phyloP scores from a whole-genome alignment of 176 grass and related monocot genomes.

The Rhynchospora tenuis region DNA sequence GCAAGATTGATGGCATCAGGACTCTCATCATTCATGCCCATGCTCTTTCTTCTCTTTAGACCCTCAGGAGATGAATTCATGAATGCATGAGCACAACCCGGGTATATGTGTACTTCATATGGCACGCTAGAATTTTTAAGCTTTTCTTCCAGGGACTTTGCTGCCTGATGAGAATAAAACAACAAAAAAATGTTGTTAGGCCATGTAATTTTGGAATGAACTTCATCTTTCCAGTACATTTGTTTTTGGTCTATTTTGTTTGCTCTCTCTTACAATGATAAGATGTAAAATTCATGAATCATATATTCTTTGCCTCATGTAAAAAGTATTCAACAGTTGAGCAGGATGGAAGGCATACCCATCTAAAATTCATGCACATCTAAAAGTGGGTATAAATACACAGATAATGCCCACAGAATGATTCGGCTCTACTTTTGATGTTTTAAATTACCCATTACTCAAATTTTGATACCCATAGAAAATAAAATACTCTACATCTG shows the following conservation, averaged over 20 bases:
- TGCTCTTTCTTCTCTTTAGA: constrained; percentile 67
- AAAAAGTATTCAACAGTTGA: not conserved
- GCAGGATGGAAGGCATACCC: too few relatives aligned
- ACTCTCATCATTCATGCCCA: constrained; percentile 68
- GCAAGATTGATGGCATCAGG: constrained; percentile 46
- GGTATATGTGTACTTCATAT: constrained; percentile 76
- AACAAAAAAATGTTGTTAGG: not conserved
- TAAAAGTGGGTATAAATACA: too few relatives aligned
- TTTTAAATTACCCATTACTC: too few relatives aligned
- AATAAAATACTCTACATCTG: not conserved
- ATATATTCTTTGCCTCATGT: not conserved
- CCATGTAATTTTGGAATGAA: not conserved
- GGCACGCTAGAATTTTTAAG: constrained; percentile 61
- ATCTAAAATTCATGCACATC: too few relatives aligned
- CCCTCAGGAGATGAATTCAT: constrained; percentile 81
- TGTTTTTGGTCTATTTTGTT: not conserved
- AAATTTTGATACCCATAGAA: not conserved
- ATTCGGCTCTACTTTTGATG: too few relatives aligned
- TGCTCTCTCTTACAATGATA: not conserved
- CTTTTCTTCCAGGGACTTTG: constrained; percentile 81
- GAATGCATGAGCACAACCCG: constrained; percentile 66
- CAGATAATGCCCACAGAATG: too few relatives aligned
- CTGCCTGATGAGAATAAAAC: constrained; percentile 43
- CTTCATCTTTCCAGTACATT: not conserved
- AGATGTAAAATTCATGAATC: not conserved